Percentiles rank a stretch among this genome's conserved stretches.
phyloP scores from a whole-genome alignment of 192 early-diverging fungal genomes.

The Allomyces macrogynus region DNA sequence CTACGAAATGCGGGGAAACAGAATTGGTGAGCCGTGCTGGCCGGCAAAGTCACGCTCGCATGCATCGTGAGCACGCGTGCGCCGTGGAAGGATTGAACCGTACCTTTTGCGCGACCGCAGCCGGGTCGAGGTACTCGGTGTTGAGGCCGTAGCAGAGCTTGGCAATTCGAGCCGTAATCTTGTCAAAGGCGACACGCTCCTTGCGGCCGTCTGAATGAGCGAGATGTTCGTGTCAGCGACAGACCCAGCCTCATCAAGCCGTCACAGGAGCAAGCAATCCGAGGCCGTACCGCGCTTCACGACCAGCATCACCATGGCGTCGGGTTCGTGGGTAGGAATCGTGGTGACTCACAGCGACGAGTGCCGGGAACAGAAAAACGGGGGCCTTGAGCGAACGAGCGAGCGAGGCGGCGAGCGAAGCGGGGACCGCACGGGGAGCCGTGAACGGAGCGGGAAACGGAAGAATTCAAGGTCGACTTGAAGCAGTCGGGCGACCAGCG shows the following conservation, averaged over 20 bases:
- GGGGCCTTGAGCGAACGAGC: no score
- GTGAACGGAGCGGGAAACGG: no score
- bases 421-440: no score
- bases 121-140: constrained; percentile 74
- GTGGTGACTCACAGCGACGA: no score
- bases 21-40: neutral
- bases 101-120: constrained; percentile 80
- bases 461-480: no score
- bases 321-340: no score
- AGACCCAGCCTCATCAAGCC: neutral
- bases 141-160: constrained; percentile 91
- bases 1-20: constrained; percentile 12
- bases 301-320: neutral
- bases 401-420: no score
- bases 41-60: no score
- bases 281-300: neutral
- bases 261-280: neutral
- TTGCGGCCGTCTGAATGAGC: neutral
- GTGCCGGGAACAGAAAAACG: no score
- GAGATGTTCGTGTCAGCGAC: neutral
- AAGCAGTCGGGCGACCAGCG: no score
- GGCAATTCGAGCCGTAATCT: constrained; percentile 65
- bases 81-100: neutral
- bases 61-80: no score
- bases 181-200: neutral